Evolutionary conservation across 75 land plant genomes (phyloP), one percentile per base, ranked within the genome.

Genomic region (Sequoiadendron giganteum): DNA sequence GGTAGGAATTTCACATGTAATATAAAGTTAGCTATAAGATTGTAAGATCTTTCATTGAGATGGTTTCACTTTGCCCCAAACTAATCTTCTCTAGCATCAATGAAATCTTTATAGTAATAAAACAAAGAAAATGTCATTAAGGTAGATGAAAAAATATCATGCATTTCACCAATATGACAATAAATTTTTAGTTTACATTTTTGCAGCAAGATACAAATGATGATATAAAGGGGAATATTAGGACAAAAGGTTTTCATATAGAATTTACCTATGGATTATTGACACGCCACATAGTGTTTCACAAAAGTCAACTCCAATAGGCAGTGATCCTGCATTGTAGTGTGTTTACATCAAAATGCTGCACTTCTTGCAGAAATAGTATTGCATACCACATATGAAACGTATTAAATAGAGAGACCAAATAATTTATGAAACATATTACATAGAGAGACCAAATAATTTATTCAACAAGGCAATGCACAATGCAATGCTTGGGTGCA

Each of bases 271-370:
- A 83, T 95, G 93, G 79, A 96, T 95, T 89, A 96, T 96, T 86
- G 98, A 96, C 28, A 96, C 97, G 42, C 96, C 96, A 93, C 96
- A 96, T 30, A 96, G 83, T 85, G 94, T 92, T 90, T 96, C 95
- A 91, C 98, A 96, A 75, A 97, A 97, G 90, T 95, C 97, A 58
- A 95, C 97, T 83, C 98, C 98, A 89, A 91, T 93, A 88, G 95
- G 94, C 34, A 93, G 88, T 19, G 97, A 95, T 56, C 92, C 97
- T 96, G 88, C n/a, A 82, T 43, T 73, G 2, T 73, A 73, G 36
- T 32, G 38, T 34, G 11, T 73, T 73, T 30, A 73, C 38, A 10
- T 73, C 38, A 34, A 73, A 73, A 73, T 10, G 0, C 38, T 32
- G 13, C 7, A 10, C 77, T 32, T 10, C 11, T 30, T 10, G 38